Evolutionary conservation across 495 filamentous ascomycete species (phyloP), one percentile per base, ranked within the genome.

Genomic region (Penicillium simplicissimum): DNA sequence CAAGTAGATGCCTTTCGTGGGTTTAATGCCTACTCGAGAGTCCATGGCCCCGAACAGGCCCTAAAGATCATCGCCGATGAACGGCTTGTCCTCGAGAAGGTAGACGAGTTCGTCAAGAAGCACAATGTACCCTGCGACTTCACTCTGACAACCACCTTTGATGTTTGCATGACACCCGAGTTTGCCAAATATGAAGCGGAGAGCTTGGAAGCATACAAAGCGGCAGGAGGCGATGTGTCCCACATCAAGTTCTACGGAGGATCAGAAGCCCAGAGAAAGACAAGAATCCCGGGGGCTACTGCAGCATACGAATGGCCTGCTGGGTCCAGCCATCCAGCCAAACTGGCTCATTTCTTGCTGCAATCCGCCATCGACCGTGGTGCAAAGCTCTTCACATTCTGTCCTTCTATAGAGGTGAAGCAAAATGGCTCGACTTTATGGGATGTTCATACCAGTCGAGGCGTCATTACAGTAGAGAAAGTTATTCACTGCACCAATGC

Each of bases 301-400:
- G 68, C 72, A 21, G 72, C 72, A 21, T 75, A 75, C 34, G 70
- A 73, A 48, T 75, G 70, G 71, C 67, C 72, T 4, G 72, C 68
- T 13, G 72, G 66, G 3, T 75, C 72, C 6, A 70, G 63, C 11
- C 70, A 75, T 38, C 70, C 72, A 1, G 72, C 68, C 8, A 75
- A 75, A 34, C 57, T 75, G 23, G 63, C 68, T 0, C 72, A 75
- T 4, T 75, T 70, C 21, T 59, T 75, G 14, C 60, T 75, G 0
- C 48, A 67, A 36, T 62, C 61, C 4, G 68, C 63, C 1, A 65
- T 71, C 0, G 57, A 52, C 3, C 59, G 61, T 15, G 72, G 72
- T 10, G 63, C 58, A 4, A 57, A 58, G 33, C 43, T 75, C 3
- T 70, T 65, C 36, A 73, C 72, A 0, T 67, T 67, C 42, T 75